Base-by-base conservation (phyloP, 306 rosid genomes). In the Acacia confusa region DNA sequence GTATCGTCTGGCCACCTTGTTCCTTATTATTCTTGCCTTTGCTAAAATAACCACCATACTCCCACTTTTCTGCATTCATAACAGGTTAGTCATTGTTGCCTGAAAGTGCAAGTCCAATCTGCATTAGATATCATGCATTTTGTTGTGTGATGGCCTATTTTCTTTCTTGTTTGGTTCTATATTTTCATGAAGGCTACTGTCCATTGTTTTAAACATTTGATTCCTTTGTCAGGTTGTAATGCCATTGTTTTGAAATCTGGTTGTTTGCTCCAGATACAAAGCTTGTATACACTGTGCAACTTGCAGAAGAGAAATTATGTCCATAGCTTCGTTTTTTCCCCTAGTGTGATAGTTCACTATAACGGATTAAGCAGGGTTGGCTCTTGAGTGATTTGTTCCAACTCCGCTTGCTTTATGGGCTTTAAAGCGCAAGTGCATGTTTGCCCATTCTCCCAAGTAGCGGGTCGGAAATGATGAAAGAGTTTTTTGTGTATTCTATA, bases 251-350 rank as follows among this genome's bases (percentile, higher is more conserved):
- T 79, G 68, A 78, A 78, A 74, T 77, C 83, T 87, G 84, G 74
- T 82, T 79, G 74, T 82, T 79, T 88, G 19, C 82, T 80, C 67
- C 93, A 92, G 98, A 86, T 79, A 85, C 90, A 79, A 86, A 91
- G 91, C 97, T 82, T 80, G 93, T 87, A 87, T 90, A 87, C 88
- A 82, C 85, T 74, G 88, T 90, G 93, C 88, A 86, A 84, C 92
- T 87, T 79, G 87, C 84, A 50, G 97, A 88, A 84, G 92, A 94
- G 57, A 92, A 89, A 76, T 85, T 86, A 22, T 91, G 78, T 60
- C 79, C 48, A 71, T 43, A 60, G 74, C 74, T 70, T 70, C 77
- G 45, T 74, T 74, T 75, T 75, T 82, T 66, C 40, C 53, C 28
- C 52, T 6, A 34, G 57, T 74, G 72, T 55, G 70, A 19, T 72